These are phyloP conservation scores for Olyra latifolia DNA, from an alignment of 176 grass and related monocot species.

Conservation along the genomic window DNA sequence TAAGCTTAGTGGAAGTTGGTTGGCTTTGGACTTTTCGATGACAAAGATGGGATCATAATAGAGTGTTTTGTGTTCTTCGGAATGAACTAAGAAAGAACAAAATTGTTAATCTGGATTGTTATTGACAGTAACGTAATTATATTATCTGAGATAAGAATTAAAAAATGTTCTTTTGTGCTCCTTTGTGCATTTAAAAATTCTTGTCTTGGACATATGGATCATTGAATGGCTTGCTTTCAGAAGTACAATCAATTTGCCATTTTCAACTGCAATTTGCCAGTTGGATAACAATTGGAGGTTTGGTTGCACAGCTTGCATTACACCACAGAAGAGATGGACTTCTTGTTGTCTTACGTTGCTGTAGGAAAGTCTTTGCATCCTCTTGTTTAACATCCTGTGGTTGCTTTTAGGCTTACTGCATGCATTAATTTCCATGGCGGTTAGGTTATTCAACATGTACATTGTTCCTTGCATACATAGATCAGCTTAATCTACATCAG, in stretches of 20 bases:
- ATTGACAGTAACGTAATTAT: not conserved
- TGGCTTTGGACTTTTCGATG: not conserved
- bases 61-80: not conserved
- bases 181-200: not conserved
- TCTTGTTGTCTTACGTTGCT: not conserved
- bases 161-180: not conserved
- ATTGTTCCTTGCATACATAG: not conserved
- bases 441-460: not conserved
- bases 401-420: not conserved
- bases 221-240: not conserved
- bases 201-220: not conserved
- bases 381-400: not conserved
- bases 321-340: not conserved
- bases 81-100: not conserved
- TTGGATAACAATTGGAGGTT: conserved; percentile 14
- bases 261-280: not conserved
- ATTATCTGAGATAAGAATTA: not conserved
- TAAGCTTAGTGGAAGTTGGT: not conserved
- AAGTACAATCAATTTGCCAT: not conserved
- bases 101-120: not conserved
- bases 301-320: not conserved
- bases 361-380: not conserved
- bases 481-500: not conserved
- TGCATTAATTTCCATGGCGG: not conserved
- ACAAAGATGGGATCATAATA: not conserved